Base-by-base conservation (phyloP, 306 rosid species). In the Trifolium fragiferum region DNA sequence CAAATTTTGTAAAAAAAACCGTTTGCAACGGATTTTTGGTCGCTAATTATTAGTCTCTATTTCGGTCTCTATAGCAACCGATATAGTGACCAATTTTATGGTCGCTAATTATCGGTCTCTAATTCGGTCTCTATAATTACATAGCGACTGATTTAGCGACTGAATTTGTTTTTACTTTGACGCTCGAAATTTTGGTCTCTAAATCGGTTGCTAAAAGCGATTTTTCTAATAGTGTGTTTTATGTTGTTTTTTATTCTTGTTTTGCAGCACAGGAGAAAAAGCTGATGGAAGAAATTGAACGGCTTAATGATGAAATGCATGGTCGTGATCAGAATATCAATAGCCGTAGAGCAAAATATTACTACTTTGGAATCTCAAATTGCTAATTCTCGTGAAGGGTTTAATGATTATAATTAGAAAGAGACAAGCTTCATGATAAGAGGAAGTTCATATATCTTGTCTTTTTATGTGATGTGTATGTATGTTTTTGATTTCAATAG, bases 401-500 rank as follows among this genome's bases (percentile, higher is more conserved):
- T 88, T 81, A 82, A 68, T 82, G 47, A 68, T 76, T 86, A 80
- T 40, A 80, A 84, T 83, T 78, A 49, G 80, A 86, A 80, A 94
- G 97, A 86, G 98, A 91, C 81, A 83, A 76, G 83, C 80, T 94
- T 83, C 96, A 91, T 70, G 89, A 87, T 57, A 88, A 94, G 82
- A 89, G 98, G 75, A 93, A 93, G 98, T 93, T 81, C 47, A 89
- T 68, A 65, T 40, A 65, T 54, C 66, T 65, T 49, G 70, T 19
- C 51, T 44, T 65, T 27, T 53, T 53, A 13, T 46, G 44, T 41
- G 6, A 49, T 64, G 13, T 32, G n/a, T n/a, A n/a, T 50, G 43
- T 67, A 33, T 46, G 7, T 43, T 5, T 66, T 33, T 46, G 25
- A 20, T 69, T 73, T 68, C 38, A 10, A 10, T 54, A 13, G 63